Base-by-base conservation (phyloP, 2,329 filamentous ascomycete genomes). In the Colletotrichum chlorophyti region DNA sequence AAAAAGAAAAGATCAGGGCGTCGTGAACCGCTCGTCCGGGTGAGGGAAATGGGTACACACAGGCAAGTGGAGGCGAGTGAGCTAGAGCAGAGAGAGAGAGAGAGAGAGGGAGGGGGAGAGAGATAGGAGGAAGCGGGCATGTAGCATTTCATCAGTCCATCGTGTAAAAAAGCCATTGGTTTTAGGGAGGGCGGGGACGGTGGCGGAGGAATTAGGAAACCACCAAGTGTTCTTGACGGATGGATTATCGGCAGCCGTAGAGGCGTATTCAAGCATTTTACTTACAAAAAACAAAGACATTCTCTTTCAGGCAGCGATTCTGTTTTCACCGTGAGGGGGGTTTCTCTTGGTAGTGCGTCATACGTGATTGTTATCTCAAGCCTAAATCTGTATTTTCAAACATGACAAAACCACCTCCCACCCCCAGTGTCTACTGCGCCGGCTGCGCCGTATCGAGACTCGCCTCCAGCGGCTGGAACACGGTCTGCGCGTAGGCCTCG, bases 401-500 rank as follows among this genome's bases (percentile, higher is more conserved):
- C 27, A 48, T 38, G 46, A 23, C 21, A 9, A 12, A 37, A 12
- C 8, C n/a, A 12, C 5, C 21, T 23, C 17, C 40, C n/a, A 49
- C 26, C 15, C 10, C 17, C 15, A 12, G 31, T 45, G 61, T 42
- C 35, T 11, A 23, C 24, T 24, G 49, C 60, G 53, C 45, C 24
- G 57, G 42, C 48, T 46, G 47, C 32, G 50, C 60, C 11, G 48
- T 43, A 35, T 41, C 47, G 42, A 46, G 26, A 14, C 41, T 50
- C 21, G 48, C 58, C 49, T 68, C 68, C 63, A 72, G 51, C 43
- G 70, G 67, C 63, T 72, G 68, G 60, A 78, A 61, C 42, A 76
- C 77, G 50, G 71, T 79, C 32, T 78, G 66, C 0, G 84, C 79
- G 71, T 88, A 90, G 9, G 71, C 71, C 58, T 89, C 87, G 1